phyloP scores from a whole-genome alignment of 179 eudicot species.

The Heliamphora pulchella region DNA sequence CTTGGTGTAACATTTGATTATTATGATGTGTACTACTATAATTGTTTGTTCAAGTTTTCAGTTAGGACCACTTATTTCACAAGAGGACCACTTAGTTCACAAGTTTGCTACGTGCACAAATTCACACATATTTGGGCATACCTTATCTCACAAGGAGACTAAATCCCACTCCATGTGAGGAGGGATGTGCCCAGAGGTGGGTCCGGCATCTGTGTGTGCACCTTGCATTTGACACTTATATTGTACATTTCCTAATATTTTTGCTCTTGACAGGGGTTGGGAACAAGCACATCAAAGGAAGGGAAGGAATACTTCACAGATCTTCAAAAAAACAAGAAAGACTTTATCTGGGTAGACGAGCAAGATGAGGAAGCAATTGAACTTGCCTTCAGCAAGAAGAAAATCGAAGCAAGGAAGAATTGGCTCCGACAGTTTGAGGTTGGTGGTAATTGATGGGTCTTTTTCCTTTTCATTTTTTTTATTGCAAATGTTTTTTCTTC shows the following conservation, averaged over 20 bases:
- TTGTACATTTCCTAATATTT: background rate
- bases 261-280: constrained; percentile 59
- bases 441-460: background rate
- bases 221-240: no score
- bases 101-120: no score
- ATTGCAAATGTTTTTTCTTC: background rate
- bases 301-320: constrained; percentile 69
- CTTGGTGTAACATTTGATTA: no score
- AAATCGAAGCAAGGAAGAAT: constrained; percentile 89
- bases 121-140: no score
- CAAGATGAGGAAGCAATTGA: constrained; percentile 84
- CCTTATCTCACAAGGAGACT: no score
- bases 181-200: no score
- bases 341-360: constrained; percentile 63
- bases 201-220: no score
- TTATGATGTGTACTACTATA: background rate
- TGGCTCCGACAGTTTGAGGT: constrained; percentile 92
- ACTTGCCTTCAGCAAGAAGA: constrained; percentile 93
- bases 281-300: constrained; percentile 74
- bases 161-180: no score
- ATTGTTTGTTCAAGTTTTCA: constrained; percentile 3
- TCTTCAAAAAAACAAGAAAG: constrained; percentile 60
- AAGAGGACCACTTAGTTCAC: no score
- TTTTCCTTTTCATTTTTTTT: background rate
- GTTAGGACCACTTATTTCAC: background rate